Evolutionary conservation across 2,329 filamentous ascomycete species (phyloP).

Genomic region (Fusarium devonianum): DNA sequence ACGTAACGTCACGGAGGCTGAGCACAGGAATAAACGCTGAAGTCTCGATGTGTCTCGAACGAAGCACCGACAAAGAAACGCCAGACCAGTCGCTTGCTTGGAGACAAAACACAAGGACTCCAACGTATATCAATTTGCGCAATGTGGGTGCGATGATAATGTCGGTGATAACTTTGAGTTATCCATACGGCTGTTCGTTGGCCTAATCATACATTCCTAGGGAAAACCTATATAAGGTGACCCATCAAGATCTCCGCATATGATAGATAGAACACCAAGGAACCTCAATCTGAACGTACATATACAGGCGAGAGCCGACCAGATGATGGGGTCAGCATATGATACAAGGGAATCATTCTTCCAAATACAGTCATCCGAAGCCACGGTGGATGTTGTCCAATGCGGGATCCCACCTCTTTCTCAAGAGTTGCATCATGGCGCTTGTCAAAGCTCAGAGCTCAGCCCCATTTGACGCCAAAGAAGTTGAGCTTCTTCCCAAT

Average conservation of each 20-base stretch:
- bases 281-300: not conserved
- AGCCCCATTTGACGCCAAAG: conserved; percentile 68
- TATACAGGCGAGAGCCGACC: conserved; percentile 9
- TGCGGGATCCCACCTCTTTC: not conserved
- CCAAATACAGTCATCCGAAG: not conserved
- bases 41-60: too few relatives aligned
- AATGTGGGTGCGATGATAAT: not conserved
- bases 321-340: conserved; percentile 10
- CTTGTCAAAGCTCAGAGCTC: not conserved
- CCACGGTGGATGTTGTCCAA: not conserved
- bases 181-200: not conserved
- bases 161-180: not conserved
- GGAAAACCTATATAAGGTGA: too few relatives aligned
- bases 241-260: not conserved
- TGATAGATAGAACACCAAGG: not conserved
- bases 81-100: too few relatives aligned
- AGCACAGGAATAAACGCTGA: too few relatives aligned
- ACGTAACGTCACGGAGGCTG: too few relatives aligned
- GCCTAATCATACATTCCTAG: not conserved
- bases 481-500: conserved; percentile 58
- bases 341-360: conserved; percentile 14
- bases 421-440: not conserved
- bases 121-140: too few relatives aligned
- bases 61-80: too few relatives aligned
- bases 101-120: too few relatives aligned